Evolutionary conservation across 2,329 filamentous ascomycete species (phyloP).

Genomic region (Cladorrhinum sp.): DNA sequence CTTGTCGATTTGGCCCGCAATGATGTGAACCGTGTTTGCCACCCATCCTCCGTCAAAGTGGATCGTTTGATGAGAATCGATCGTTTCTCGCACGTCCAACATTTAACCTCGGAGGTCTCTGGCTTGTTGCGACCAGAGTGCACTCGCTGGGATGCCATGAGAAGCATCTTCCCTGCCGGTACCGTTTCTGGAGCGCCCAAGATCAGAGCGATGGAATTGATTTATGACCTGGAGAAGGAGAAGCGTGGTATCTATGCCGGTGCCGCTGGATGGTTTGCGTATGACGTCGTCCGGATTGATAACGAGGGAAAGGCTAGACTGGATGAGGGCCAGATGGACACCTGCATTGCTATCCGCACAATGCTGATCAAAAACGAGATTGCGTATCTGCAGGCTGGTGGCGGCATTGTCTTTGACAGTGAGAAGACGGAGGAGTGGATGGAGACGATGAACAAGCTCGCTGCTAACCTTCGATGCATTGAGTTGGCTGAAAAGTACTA

Average conservation of each 20-base stretch:
- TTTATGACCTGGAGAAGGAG: constrained; percentile 88
- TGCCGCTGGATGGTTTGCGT: constrained; percentile 95
- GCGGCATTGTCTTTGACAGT: constrained; percentile 92
- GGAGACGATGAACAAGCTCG: constrained; percentile 93
- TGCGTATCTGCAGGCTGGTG: constrained; percentile 86
- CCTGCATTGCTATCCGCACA: constrained; percentile 75
- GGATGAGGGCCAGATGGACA: constrained; percentile 84
- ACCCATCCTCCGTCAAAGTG: constrained; percentile 52
- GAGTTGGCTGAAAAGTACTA: constrained; percentile 74
- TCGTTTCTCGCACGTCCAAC: constrained; percentile 95
- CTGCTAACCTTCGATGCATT: constrained; percentile 86
- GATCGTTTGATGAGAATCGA: constrained; percentile 79
- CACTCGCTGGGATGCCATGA: constrained; percentile 92
- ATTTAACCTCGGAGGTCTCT: constrained; percentile 93
- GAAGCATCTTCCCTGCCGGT: constrained; percentile 93
- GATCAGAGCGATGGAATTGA: constrained; percentile 94
- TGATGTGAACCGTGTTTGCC: constrained; percentile 93
- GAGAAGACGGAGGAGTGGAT: constrained; percentile 89
- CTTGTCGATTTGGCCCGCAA: constrained; percentile 74
- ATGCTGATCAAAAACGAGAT: constrained; percentile 92
- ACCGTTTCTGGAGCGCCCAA: constrained; percentile 96
- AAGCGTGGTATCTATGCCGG: constrained; percentile 95
- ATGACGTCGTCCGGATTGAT: constrained; percentile 62
- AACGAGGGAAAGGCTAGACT: constrained; percentile 31
- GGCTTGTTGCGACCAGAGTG: constrained; percentile 79